Percentiles rank a stretch among this genome's conserved stretches.
phyloP scores from a whole-genome alignment of 2,329 filamentous ascomycete genomes.

The Fusarium pseudograminearum region DNA sequence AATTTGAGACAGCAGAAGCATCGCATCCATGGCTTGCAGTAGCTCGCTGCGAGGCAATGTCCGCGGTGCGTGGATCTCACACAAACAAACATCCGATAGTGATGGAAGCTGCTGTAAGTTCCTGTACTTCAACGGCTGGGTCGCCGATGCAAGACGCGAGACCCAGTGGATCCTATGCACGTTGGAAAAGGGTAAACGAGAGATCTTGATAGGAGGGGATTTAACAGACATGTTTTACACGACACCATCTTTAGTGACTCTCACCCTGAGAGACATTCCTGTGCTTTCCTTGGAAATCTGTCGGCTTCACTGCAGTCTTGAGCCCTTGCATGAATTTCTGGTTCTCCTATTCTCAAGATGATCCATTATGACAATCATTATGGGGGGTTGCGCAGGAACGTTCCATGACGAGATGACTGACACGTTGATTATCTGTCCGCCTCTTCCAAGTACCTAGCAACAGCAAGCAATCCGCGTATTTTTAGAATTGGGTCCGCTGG shows the following conservation, averaged over 20 bases:
- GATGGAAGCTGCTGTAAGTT: slow-evolving; percentile 29
- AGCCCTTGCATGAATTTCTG: slow-evolving; percentile 20
- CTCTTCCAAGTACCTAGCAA: slow-evolving; percentile 25
- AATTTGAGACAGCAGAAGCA: slow-evolving; percentile 34
- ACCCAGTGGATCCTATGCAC: slow-evolving; percentile 42
- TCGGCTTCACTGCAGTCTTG: slow-evolving; percentile 15
- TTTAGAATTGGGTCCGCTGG: slow-evolving; percentile 43
- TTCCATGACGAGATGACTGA: slow-evolving; percentile 23
- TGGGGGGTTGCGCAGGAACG: slow-evolving; percentile 23
- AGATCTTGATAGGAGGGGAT: slow-evolving; percentile 39
- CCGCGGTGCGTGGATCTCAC: slow-evolving; percentile 40
- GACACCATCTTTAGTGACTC: slow-evolving; percentile 37
- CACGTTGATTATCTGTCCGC: neutral
- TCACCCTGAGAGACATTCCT: slow-evolving; percentile 35
- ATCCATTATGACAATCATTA: neutral
- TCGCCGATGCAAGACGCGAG: slow-evolving; percentile 23
- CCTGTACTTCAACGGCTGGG: slow-evolving; percentile 11
- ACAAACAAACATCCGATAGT: slow-evolving; percentile 36
- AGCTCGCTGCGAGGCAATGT: slow-evolving; percentile 32
- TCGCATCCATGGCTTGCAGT: slow-evolving; percentile 42
- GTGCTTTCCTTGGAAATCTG: slow-evolving; percentile 29
- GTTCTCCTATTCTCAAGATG: neutral
- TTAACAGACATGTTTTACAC: slow-evolving; percentile 29
- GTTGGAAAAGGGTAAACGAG: slow-evolving; percentile 35
- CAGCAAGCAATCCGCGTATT: slow-evolving; percentile 40